Evolutionary conservation across 2,329 filamentous ascomycete genomes (phyloP).

Genomic region (Penicillium freii): DNA sequence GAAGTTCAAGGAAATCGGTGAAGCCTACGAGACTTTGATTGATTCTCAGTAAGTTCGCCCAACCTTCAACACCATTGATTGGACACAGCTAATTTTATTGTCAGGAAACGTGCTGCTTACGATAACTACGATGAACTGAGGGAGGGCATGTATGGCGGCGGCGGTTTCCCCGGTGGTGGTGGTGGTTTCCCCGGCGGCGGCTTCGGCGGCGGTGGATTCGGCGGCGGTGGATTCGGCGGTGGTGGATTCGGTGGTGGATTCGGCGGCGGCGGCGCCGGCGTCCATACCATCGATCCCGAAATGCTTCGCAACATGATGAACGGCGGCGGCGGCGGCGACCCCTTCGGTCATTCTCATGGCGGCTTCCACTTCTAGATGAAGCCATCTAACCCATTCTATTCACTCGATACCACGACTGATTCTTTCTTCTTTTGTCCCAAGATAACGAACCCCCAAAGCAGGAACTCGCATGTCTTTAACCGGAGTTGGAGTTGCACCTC

Average conservation of each 20-base stretch:
- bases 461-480: constrained; percentile 13
- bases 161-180: constrained; percentile 45
- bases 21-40: constrained; percentile 93
- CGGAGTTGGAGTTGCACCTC: constrained; percentile 14
- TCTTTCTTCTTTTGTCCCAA: not conserved
- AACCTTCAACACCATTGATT: not conserved
- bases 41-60: constrained; percentile 74
- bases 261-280: constrained; percentile 33
- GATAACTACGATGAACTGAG: constrained; percentile 90
- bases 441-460: constrained; percentile 1
- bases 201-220: constrained; percentile 44
- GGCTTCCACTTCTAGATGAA: constrained; percentile 58
- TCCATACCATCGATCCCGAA: constrained; percentile 63
- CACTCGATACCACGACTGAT: constrained; percentile 7
- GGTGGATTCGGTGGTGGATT: constrained; percentile 56
- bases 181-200: constrained; percentile 55
- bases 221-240: constrained; percentile 49
- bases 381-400: not conserved
- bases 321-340: constrained; percentile 53
- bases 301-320: constrained; percentile 85
- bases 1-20: constrained; percentile 95
- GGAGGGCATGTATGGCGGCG: constrained; percentile 72
- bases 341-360: constrained; percentile 42
- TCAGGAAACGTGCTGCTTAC: constrained; percentile 80
- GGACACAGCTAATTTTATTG: constrained; percentile 10